Base-by-base conservation (phyloP, 768 basidiomycete genomes). In the button mushroom (Agaricus bisporus) region DNA sequence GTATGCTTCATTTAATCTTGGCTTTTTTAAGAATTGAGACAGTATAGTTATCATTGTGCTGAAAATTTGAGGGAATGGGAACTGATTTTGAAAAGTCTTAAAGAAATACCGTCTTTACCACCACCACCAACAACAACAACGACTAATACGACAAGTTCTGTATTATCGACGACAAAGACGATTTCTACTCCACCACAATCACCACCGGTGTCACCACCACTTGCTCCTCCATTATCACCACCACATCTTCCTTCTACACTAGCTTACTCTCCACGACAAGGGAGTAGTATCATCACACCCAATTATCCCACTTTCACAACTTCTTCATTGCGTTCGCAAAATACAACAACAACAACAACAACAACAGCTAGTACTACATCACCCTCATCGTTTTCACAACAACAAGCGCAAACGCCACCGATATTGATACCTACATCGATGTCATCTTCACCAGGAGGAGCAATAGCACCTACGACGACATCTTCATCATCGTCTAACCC, bases 51-150 rank as follows among this genome's bases (percentile, higher is more conserved):
- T 14, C 46, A 42, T 5, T 54, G 53, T 43, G 53, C 53, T 20
- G 53, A 54, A 25, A 54, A 54, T n/a, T 38, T 54, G 5, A 18
- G 38, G 9, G 46, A 48, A 20, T 54, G 53, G 53, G 53, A 54
- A 37, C 46, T 48, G 32, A 20, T 36, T 4, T 39, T 48, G 12
- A 22, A 54, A 36, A 18, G n/a, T 4, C 26, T 17, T 17, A 20
- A 20, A 3, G 14, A 28, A 18, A n/a, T 1, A 37, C 12, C 36
- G 22, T 22, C 22, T 2, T 22, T 22, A 22, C 22, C 22, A 22
- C 4, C 22, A 22, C 2, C 22, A 22, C 22, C 22, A 22, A 22
- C 22, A 22, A 22, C n/a, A n/a, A n/a, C n/a, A n/a, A n/a, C n/a
- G n/a, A 22, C 7, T 17, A 9, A 22, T n/a, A 3, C 46, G 4